Conservation (phyloP, 2,329 filamentous ascomycete species). For the Fusarium avenaceum region DNA sequence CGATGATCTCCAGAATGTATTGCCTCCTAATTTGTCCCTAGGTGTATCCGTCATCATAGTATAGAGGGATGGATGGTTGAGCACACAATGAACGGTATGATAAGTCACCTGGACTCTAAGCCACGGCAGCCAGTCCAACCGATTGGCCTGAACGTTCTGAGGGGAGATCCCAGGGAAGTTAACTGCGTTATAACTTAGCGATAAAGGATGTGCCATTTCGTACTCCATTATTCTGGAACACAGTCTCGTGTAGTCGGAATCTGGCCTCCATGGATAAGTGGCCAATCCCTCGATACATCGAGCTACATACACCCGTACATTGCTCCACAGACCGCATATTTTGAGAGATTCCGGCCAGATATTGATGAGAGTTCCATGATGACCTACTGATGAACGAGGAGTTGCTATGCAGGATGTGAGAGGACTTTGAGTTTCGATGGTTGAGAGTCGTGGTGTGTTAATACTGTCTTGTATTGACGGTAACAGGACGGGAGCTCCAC, state of each 20-base stretch:
- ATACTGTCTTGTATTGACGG: background rate
- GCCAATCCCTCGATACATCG: constrained; percentile 21
- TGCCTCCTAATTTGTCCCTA: constrained; percentile 9
- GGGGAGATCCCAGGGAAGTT: background rate
- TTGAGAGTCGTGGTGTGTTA: background rate
- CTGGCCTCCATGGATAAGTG: constrained; percentile 20
- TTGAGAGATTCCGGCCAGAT: constrained; percentile 20
- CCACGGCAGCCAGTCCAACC: constrained; percentile 29
- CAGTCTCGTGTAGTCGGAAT: constrained; percentile 25
- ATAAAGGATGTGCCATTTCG: background rate
- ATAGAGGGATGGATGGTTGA: constrained; percentile 36
- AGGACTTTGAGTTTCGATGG: background rate
- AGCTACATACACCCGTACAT: constrained; percentile 20
- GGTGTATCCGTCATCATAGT: constrained; percentile 17
- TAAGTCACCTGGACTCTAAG: constrained; percentile 25
- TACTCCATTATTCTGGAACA: constrained; percentile 13
- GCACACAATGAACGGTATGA: constrained; percentile 24
- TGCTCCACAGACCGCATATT: constrained; percentile 17
- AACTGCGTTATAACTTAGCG: constrained; percentile 22
- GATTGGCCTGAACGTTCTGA: background rate
- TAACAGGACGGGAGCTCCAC: constrained; percentile 4
- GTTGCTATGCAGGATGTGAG: background rate
- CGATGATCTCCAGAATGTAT: constrained; percentile 28
- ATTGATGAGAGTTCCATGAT: background rate
- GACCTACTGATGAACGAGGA: background rate